These are phyloP conservation scores for Podila clonocystis DNA, from an alignment of 192 early-diverging fungal species.

Conservation along the genomic window DNA sequence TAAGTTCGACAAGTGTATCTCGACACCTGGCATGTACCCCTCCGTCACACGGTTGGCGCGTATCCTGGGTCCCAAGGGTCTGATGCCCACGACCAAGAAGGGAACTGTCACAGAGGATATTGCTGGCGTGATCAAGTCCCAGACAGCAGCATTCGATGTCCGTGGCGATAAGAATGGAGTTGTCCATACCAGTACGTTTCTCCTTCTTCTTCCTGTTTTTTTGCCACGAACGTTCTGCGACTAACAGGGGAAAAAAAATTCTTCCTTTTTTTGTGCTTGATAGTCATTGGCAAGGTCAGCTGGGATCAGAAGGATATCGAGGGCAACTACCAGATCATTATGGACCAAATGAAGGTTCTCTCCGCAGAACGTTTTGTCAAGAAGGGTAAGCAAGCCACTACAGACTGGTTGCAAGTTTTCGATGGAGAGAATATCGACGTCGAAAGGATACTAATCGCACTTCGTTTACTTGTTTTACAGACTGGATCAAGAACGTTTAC, in stretches of 20 bases:
- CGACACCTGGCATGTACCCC: constrained; percentile 91
- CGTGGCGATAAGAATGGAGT: constrained; percentile 77
- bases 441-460: not conserved
- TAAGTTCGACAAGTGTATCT: constrained; percentile 85
- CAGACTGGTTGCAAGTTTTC: not conserved
- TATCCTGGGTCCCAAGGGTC: constrained; percentile 91
- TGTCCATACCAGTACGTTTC: constrained; percentile 66
- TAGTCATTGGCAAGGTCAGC: constrained; percentile 50
- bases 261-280: not conserved
- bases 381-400: constrained; percentile 38
- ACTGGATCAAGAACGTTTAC: constrained; percentile 68
- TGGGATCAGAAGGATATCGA: constrained; percentile 50
- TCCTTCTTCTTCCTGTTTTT: not conserved
- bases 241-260: not conserved
- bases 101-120: constrained; percentile 89
- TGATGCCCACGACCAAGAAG: constrained; percentile 93
- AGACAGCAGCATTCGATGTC: constrained; percentile 80
- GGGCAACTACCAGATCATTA: constrained; percentile 66
- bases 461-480: constrained; percentile 8
- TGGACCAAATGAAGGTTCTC: constrained; percentile 68
- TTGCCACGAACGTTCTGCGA: constrained; percentile 19
- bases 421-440: not conserved
- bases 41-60: constrained; percentile 88
- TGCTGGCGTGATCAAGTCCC: constrained; percentile 63
- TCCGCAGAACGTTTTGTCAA: constrained; percentile 62